Evolutionary conservation across 768 basidiomycete species (phyloP).

Genomic region (Kwoniella sp.): DNA sequence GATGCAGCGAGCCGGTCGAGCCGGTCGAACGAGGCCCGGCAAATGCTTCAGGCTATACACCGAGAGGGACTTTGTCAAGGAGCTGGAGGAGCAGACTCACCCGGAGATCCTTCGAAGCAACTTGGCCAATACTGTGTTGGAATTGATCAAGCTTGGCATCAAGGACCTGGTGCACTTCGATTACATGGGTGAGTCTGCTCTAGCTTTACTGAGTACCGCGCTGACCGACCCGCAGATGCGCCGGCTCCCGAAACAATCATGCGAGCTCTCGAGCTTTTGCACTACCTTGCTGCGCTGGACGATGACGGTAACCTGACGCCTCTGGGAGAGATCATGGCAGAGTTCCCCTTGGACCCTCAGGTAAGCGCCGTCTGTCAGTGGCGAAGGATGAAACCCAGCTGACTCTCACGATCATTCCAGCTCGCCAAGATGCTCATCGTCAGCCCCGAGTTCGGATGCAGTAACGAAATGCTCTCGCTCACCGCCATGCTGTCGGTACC

Average conservation of each 20-base stretch:
- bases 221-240: conserved; percentile 56
- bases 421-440: conserved; percentile 89
- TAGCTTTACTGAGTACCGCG: conserved; percentile 5
- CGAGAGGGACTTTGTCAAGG: conserved; percentile 91
- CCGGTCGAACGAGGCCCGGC: conserved; percentile 90
- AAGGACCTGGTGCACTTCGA: conserved; percentile 86
- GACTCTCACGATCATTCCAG: conserved; percentile 49
- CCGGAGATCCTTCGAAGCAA: conserved; percentile 94
- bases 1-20: conserved; percentile 92
- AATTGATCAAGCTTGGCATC: conserved; percentile 89
- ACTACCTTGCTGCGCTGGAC: conserved; percentile 85
- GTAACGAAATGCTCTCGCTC: conserved; percentile 90
- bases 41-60: conserved; percentile 97
- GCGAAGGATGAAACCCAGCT: not conserved
- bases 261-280: conserved; percentile 89
- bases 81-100: conserved; percentile 94
- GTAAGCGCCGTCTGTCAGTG: conserved; percentile 51
- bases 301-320: conserved; percentile 87
- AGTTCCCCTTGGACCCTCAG: conserved; percentile 98
- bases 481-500: conserved; percentile 97
- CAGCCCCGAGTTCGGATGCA: conserved; percentile 92
- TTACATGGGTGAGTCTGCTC: conserved; percentile 57
- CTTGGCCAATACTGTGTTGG: conserved; percentile 85
- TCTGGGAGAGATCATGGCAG: conserved; percentile 87
- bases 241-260: conserved; percentile 95